A percentile compares a stretch with the other conserved stretches of the same genome.
Evolutionary conservation across 345 rosid species (phyloP).

Genomic region (Euphorbia lathyris): DNA sequence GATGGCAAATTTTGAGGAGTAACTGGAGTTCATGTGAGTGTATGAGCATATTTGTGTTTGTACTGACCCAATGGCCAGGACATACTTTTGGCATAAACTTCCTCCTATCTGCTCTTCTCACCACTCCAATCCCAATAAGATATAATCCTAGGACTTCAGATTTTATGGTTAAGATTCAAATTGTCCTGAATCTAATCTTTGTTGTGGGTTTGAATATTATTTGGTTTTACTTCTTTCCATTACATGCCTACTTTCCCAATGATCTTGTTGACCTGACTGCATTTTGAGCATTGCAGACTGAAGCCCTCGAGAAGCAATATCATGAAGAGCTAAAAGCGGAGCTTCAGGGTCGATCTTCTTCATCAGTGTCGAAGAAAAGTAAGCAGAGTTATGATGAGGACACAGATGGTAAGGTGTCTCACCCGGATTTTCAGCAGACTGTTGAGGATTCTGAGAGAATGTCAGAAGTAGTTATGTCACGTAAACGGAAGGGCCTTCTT

Average conservation of each 20-base stretch:
- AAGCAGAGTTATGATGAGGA: conserved; percentile 26
- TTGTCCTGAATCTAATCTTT: not conserved
- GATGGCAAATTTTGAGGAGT: not conserved
- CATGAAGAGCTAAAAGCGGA: conserved; percentile 77
- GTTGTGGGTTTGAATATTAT: not conserved
- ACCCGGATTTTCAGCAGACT: conserved; percentile 35
- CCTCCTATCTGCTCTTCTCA: too few species aligned
- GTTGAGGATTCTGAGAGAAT: conserved; percentile 40
- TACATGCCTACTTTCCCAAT: not conserved
- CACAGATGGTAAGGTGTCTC: conserved; percentile 36
- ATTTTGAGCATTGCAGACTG: conserved; percentile 53
- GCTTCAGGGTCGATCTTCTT: conserved; percentile 36
- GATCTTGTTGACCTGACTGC: not conserved
- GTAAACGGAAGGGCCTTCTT: conserved; percentile 59
- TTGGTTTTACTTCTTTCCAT: not conserved
- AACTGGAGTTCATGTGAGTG: not conserved
- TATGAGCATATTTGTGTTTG: not conserved
- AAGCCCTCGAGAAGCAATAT: conserved; percentile 68
- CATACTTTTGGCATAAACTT: not conserved
- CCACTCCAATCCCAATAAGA: too few species aligned
- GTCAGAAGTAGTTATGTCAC: conserved; percentile 47
- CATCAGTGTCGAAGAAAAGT: conserved; percentile 22
- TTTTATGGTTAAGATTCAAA: not conserved
- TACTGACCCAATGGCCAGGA: not conserved
- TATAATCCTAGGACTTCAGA: not conserved